phyloP scores from a whole-genome alignment of 306 rosid species.

The Oemleria cerasiformis region DNA sequence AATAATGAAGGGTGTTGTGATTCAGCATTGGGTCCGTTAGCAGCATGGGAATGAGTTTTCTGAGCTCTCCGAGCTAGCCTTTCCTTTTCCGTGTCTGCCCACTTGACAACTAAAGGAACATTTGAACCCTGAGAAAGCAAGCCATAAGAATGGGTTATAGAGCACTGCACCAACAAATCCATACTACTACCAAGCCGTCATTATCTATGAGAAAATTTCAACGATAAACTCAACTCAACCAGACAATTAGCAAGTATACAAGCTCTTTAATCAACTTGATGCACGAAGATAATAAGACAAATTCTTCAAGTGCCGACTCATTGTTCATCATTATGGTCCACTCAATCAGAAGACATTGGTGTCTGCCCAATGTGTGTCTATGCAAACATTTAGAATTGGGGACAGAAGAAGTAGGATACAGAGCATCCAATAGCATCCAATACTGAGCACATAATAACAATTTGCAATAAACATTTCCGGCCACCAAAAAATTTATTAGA shows the following conservation, averaged over 20 bases:
- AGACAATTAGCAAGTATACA: not conserved
- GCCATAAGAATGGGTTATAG: constrained; percentile 26
- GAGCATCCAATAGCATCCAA: not conserved
- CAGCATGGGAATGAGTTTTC: constrained; percentile 84
- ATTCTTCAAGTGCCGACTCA: not conserved
- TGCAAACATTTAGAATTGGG: not conserved
- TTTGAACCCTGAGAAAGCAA: constrained; percentile 67
- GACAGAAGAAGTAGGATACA: not conserved
- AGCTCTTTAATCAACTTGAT: not conserved
- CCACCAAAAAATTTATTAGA: constrained; percentile 17
- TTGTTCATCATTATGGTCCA: not conserved
- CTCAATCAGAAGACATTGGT: not conserved
- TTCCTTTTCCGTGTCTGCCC: constrained; percentile 99
- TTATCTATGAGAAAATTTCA: not conserved
- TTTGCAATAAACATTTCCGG: constrained; percentile 16
- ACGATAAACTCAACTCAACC: constrained; percentile 13
- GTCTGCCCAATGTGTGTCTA: not conserved
- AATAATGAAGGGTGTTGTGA: constrained; percentile 84
- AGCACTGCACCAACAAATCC: constrained; percentile 13
- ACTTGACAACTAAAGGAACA: constrained; percentile 97
- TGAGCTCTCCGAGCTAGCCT: constrained; percentile 97
- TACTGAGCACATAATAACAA: not conserved
- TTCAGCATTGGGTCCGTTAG: constrained; percentile 59
- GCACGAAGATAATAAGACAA: not conserved
- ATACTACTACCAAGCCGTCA: constrained; percentile 8